Evolutionary conservation across 1,139 yeast species (phyloP).

Genomic region (Candida sp.): DNA sequence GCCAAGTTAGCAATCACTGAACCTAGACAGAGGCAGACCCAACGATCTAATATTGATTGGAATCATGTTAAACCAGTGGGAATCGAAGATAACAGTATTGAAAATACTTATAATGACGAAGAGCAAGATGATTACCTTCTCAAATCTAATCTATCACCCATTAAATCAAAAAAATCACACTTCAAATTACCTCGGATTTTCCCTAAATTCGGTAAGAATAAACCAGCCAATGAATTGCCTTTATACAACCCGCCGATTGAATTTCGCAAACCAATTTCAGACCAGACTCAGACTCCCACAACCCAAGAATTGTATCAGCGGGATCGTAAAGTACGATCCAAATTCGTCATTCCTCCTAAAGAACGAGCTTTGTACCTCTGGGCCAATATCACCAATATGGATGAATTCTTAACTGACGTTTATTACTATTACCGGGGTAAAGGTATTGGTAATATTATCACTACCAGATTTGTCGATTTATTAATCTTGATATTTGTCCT

Average conservation of each 20-base stretch:
- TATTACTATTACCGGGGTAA: constrained; percentile 83
- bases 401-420: constrained; percentile 76
- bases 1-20: constrained; percentile 2
- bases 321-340: constrained; percentile 1
- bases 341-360: constrained; percentile 45
- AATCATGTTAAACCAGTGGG: not conserved
- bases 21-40: not conserved
- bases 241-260: constrained; percentile 1
- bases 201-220: not conserved
- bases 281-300: not conserved
- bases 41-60: constrained; percentile 3
- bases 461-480: constrained; percentile 64
- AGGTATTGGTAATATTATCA: constrained; percentile 75
- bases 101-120: constrained; percentile 14
- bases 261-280: not conserved
- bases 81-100: constrained; percentile 3
- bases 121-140: constrained; percentile 5
- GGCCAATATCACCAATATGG: constrained; percentile 94
- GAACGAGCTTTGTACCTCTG: constrained; percentile 92
- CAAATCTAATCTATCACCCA: constrained; percentile 2
- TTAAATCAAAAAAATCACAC: not conserved
- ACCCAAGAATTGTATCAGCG: not conserved
- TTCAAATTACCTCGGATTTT: constrained; percentile 1
- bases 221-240: not conserved
- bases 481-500: constrained; percentile 75